Conservation (phyloP, 2,329 filamentous ascomycete genomes). For the Orbilia blumenaviensis region DNA sequence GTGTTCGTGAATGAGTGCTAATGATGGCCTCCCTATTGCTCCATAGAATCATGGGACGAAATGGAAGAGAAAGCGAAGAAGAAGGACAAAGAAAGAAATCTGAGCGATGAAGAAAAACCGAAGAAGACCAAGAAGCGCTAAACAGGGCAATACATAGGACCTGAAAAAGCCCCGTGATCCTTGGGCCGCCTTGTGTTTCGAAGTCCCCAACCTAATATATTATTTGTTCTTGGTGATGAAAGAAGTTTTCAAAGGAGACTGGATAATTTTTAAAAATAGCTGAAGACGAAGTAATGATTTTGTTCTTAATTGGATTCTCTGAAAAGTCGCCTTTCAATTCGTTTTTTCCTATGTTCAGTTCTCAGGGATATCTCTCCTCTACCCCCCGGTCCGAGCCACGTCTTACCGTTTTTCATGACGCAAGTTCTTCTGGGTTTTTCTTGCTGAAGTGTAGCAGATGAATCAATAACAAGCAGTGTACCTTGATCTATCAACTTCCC, state of each 20-base stretch:
- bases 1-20: neutral
- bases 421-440: neutral
- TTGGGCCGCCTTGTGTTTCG: constrained; percentile 2
- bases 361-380: neutral
- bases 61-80: constrained; percentile 82
- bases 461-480: neutral
- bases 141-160: neutral
- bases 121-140: constrained; percentile 62
- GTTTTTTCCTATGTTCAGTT: neutral
- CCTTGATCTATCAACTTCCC: neutral
- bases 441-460: neutral
- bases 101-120: constrained; percentile 67
- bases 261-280: neutral
- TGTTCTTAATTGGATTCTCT: neutral
- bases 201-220: neutral
- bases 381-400: neutral
- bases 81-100: constrained; percentile 69
- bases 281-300: neutral
- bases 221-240: neutral
- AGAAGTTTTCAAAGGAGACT: neutral
- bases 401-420: neutral
- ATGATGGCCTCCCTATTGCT: neutral
- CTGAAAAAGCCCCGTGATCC: neutral
- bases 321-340: neutral
- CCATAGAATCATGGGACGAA: constrained; percentile 86